Evolutionary conservation across 2,329 filamentous ascomycete species (phyloP).

Genomic region (Aspergillus flavus): DNA sequence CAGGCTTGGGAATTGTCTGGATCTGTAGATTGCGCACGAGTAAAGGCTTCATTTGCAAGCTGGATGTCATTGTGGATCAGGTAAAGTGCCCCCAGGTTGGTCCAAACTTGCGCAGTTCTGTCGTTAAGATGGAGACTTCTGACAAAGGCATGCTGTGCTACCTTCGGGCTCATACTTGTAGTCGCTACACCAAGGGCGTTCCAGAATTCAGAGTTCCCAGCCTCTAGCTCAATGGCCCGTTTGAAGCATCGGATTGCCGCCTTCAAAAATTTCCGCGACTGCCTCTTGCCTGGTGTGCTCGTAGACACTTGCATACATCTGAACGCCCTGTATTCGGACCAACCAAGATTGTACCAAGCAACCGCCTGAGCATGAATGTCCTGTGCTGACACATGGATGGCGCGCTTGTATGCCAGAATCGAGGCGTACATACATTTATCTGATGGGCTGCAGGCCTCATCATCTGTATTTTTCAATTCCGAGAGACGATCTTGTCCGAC

Average conservation of each 20-base stretch:
- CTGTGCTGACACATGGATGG: conserved; percentile 70
- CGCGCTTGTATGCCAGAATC: conserved; percentile 85
- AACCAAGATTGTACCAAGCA: conserved; percentile 96
- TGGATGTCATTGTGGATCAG: conserved; percentile 79
- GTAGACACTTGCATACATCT: conserved; percentile 57
- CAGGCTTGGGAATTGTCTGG: conserved; percentile 92
- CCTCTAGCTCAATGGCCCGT: conserved; percentile 90
- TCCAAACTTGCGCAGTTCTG: conserved; percentile 80
- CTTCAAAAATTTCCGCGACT: conserved; percentile 68
- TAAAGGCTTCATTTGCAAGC: conserved; percentile 88
- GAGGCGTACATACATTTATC: conserved; percentile 67
- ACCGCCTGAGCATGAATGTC: conserved; percentile 89
- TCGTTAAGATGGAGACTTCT: conserved; percentile 93
- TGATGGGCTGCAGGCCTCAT: conserved; percentile 38
- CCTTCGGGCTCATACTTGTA: conserved; percentile 78
- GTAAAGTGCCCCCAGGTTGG: conserved; percentile 85
- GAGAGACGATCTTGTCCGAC: conserved; percentile 49
- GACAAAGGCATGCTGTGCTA: conserved; percentile 91
- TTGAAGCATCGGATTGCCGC: conserved; percentile 91
- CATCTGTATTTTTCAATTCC: conserved; percentile 35
- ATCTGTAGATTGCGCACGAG: conserved; percentile 87
- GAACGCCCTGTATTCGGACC: conserved; percentile 85
- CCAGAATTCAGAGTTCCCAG: conserved; percentile 95
- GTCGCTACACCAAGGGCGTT: conserved; percentile 92
- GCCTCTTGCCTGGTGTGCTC: conserved; percentile 52